Base-by-base conservation (phyloP, 2,329 filamentous ascomycete species). In the Phaeoacremonium minimum region DNA sequence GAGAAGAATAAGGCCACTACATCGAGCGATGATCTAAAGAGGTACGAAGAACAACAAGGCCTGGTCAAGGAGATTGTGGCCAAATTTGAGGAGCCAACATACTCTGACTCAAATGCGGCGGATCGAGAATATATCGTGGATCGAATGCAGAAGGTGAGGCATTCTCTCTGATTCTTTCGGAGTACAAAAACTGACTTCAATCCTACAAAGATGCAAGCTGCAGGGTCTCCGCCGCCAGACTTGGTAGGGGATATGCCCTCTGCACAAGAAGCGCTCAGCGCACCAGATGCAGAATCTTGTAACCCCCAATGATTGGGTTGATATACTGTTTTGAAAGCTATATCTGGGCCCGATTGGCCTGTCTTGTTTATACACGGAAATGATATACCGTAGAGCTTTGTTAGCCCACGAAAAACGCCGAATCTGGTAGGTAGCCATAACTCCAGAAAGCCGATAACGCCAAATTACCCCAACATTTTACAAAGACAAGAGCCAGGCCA, bases 171-270 rank as follows among this genome's bases (percentile, higher is more conserved):
- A 36, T 32, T 42, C 15, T 45, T 35, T 29, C 17, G n/a, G n/a
- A n/a, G n/a, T n/a, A n/a, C n/a, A n/a, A n/a, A n/a, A n/a, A n/a
- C n/a, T n/a, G n/a, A n/a, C n/a, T n/a, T n/a, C n/a, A n/a, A n/a
- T n/a, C n/a, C n/a, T n/a, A n/a, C 37, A 40, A 53, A 96, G 91
- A 98, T 98, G 93, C 93, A 98, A 90, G 83, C 83, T 35, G 85
- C 85, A 43, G 93, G 93, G 8, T 89, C 87, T 15, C 93, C 93
- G 30, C 93, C 93, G 1, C 75, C 87, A 26, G 93, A 97, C 59
- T 69, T 98, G 14, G 85, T 98, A 13, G 91, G 90, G 38, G 88
- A 95, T 56, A 85, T 95, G 77, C 81, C 83, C 37, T 85, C 85
- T 33, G 85, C 86, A 14, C 87, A 91, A 54, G 87, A 91, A 46